These are phyloP conservation scores for Suillus bovinus DNA, from an alignment of 768 basidiomycete species.

Conservation along the genomic window DNA sequence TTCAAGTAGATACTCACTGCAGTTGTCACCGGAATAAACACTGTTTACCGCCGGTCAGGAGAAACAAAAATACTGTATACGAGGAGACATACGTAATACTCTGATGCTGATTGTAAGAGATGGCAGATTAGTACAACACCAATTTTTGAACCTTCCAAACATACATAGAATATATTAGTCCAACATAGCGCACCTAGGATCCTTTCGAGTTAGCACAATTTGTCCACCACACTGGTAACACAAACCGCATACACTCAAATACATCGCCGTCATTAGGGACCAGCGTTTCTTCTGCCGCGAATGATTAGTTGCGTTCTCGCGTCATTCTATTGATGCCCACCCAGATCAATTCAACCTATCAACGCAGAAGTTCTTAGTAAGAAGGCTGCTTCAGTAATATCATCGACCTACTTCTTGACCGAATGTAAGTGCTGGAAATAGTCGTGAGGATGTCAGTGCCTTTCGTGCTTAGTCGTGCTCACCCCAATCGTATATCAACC, in stretches of 20 bases:
- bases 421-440: not conserved
- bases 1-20: not conserved
- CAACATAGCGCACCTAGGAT: not conserved
- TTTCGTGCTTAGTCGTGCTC: not conserved
- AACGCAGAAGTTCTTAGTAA: not conserved
- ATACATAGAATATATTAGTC: not conserved
- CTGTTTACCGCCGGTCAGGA: not conserved
- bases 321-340: not conserved
- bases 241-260: not conserved
- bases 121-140: not conserved
- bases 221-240: not conserved
- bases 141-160: not conserved
- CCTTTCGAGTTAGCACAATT: not conserved
- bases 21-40: not conserved
- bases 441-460: not conserved
- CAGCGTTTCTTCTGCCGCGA: not conserved
- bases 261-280: not conserved
- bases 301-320: not conserved
- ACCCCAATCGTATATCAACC: slow-evolving; percentile 1
- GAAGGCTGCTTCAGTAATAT: not conserved
- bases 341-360: not conserved
- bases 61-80: not conserved
- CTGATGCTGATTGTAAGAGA: not conserved
- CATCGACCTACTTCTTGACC: not conserved
- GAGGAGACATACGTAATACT: not conserved